phyloP scores from a whole-genome alignment of 768 basidiomycete genomes.

The Leccinellum luteum region DNA sequence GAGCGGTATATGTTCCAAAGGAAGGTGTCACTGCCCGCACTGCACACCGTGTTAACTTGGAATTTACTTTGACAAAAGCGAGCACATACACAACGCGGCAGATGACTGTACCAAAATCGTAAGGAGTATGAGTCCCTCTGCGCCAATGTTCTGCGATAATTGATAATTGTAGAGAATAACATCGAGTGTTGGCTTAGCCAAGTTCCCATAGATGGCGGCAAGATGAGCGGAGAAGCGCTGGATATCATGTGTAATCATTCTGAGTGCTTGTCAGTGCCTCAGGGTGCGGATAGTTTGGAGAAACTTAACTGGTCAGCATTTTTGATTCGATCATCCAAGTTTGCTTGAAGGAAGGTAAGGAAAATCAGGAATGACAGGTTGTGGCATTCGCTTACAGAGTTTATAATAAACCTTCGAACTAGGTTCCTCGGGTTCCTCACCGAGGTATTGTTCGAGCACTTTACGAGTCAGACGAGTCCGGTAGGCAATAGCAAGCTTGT shows the following conservation, averaged over 20 bases:
- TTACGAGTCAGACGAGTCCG: slow-evolving; percentile 81
- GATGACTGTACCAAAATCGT: slow-evolving; percentile 83
- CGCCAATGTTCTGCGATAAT: slow-evolving; percentile 89
- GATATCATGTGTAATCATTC: slow-evolving; percentile 95
- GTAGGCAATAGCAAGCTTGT: slow-evolving; percentile 87
- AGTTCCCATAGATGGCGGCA: slow-evolving; percentile 90
- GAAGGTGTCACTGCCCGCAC: slow-evolving; percentile 88
- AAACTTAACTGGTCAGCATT: slow-evolving; percentile 83
- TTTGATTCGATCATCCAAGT: slow-evolving; percentile 93
- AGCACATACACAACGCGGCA: slow-evolving; percentile 72
- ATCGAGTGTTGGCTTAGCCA: slow-evolving; percentile 92
- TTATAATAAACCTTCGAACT: slow-evolving; percentile 93
- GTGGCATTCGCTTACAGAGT: slow-evolving; percentile 53
- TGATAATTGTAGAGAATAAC: slow-evolving; percentile 96
- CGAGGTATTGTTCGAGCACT: slow-evolving; percentile 83
- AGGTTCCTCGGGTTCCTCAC: slow-evolving; percentile 57
- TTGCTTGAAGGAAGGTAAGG: slow-evolving; percentile 49
- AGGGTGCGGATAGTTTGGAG: not conserved
- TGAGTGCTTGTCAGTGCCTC: slow-evolving; percentile 29
- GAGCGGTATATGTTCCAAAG: slow-evolving; percentile 87
- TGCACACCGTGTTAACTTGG: slow-evolving; percentile 29
- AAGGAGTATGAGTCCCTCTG: slow-evolving; percentile 82
- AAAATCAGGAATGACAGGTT: not conserved
- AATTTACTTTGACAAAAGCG: not conserved
- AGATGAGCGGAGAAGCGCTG: slow-evolving; percentile 88